Conservation (phyloP, 1,139 yeast genomes). For the Kurtzmaniella quercitrusa region DNA sequence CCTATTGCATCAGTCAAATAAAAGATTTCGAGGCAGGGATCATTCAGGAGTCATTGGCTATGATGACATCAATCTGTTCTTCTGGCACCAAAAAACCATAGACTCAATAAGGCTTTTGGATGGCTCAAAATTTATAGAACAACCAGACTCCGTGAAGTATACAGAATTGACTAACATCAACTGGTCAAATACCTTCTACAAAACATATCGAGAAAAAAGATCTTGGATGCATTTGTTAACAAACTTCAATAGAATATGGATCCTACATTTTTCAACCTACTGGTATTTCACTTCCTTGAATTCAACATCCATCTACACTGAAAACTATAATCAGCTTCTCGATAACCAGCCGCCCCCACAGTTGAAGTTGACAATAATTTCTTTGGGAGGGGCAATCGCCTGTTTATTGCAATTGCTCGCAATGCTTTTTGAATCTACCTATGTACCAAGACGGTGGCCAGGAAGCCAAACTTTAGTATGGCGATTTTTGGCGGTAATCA, state of each 20-base stretch:
- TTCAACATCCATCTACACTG: slow-evolving; percentile 72
- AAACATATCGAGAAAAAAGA: slow-evolving; percentile 70
- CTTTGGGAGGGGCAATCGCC: slow-evolving; percentile 71
- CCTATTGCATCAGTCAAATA: slow-evolving; percentile 34
- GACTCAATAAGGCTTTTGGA: slow-evolving; percentile 41
- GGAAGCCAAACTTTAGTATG: slow-evolving; percentile 50
- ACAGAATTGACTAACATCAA: slow-evolving; percentile 41
- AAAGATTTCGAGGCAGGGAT: slow-evolving; percentile 45
- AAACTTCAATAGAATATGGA: slow-evolving; percentile 81
- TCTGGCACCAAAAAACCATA: slow-evolving; percentile 73
- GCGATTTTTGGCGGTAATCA: slow-evolving; percentile 39
- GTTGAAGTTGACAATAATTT: slow-evolving; percentile 54
- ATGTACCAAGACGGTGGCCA: slow-evolving; percentile 66
- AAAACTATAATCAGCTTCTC: slow-evolving; percentile 49
- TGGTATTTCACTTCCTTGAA: slow-evolving; percentile 83
- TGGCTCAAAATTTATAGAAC: slow-evolving; percentile 40
- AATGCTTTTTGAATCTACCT: slow-evolving; percentile 57
- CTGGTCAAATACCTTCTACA: slow-evolving; percentile 64
- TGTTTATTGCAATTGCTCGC: slow-evolving; percentile 63
- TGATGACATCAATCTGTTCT: slow-evolving; percentile 81
- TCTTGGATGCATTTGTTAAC: slow-evolving; percentile 76
- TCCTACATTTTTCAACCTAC: slow-evolving; percentile 68
- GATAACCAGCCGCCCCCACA: slow-evolving; percentile 67
- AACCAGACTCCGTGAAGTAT: slow-evolving; percentile 45
- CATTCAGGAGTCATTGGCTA: slow-evolving; percentile 74